Evolutionary conservation across 495 filamentous ascomycete genomes (phyloP).

Genomic region (Penicillium soppii): DNA sequence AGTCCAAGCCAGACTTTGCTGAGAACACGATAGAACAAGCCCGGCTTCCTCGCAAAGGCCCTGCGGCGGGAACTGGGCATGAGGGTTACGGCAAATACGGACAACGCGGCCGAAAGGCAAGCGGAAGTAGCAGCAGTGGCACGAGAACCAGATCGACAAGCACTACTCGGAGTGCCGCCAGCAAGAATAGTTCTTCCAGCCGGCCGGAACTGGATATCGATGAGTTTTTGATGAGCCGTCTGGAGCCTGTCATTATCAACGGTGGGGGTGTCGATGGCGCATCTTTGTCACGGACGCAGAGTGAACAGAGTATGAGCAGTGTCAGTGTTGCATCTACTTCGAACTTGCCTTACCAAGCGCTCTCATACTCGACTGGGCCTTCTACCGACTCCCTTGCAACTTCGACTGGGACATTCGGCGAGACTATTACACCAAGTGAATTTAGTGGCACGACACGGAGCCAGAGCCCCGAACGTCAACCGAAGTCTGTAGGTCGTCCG

Average conservation of each 20-base stretch:
- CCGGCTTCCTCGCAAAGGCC: constrained; percentile 70
- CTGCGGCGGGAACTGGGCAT: constrained; percentile 89
- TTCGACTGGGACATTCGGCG: constrained; percentile 22
- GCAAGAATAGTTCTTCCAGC: constrained; percentile 54
- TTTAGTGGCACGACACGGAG: constrained; percentile 7
- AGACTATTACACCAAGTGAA: constrained; percentile 7
- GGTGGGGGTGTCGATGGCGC: constrained; percentile 60
- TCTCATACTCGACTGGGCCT: constrained; percentile 25
- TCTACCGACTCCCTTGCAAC: constrained; percentile 37
- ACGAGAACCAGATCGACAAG: constrained; percentile 56
- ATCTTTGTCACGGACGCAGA: constrained; percentile 59
- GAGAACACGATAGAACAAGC: constrained; percentile 49
- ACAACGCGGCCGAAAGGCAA: constrained; percentile 47
- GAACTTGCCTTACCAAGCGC: constrained; percentile 15
- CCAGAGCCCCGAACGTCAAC: constrained; percentile 7
- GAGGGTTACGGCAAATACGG: constrained; percentile 88
- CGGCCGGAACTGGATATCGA: constrained; percentile 57
- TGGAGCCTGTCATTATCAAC: constrained; percentile 84
- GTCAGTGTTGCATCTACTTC: constrained; percentile 51
- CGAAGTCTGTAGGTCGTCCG: background rate
- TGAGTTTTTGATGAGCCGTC: constrained; percentile 70
- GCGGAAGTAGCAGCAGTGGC: constrained; percentile 46
- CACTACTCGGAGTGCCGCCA: constrained; percentile 46
- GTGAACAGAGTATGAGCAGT: constrained; percentile 58
- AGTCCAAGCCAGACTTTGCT: constrained; percentile 64